Evolutionary conservation across 1,284 basidiomycete genomes (phyloP), one percentile per base, ranked within the genome.

Genomic region (Trichosporon ovoides): DNA sequence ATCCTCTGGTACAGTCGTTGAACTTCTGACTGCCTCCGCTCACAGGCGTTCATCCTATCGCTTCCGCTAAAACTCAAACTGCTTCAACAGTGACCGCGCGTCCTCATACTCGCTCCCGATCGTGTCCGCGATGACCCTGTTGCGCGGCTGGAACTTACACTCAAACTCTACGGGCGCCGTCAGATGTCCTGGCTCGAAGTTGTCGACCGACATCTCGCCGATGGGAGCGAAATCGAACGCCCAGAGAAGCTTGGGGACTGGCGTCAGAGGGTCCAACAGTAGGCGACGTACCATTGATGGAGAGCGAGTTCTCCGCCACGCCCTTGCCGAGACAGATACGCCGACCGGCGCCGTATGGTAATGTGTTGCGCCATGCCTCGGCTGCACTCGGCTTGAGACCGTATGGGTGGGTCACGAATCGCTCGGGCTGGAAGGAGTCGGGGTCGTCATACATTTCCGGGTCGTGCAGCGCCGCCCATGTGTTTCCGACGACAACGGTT

Each of bases 381-480:
- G 28, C 53, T 6, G n/a, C 33, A n/a, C 22, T 28, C 16, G 18
- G 16, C 56, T 52, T 52, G 22, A 57, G n/a, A 12, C 56, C 56
- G 24, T 52, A 57, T 34, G 35, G 35, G 50, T 57, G 7, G 20
- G 24, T 16, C 7, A 57, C 6, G 50, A 57, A 57, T n/a, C 56
- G 56, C n/a, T 57, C 50, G 38, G 56, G 56, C 7, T 36, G 1
- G 40, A 57, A 57, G 19, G n/a, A 28, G 20, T 57, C 56, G 33
- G 56, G 56, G 12, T 22, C 33, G 22, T 57, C 56, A 34, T 57
- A 57, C n/a, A 57, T 19, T 33, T 43, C 50, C 16, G 56, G 50
- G 34, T 57, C 56, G 56, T 57, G 56, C 31, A 57, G 40, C n/a
- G 56, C 56, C 12, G 56, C 56, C 56, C 56, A 57, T 1, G 56